phyloP scores from a whole-genome alignment of 2,329 filamentous ascomycete species.

The Penicillium janthinellum region DNA sequence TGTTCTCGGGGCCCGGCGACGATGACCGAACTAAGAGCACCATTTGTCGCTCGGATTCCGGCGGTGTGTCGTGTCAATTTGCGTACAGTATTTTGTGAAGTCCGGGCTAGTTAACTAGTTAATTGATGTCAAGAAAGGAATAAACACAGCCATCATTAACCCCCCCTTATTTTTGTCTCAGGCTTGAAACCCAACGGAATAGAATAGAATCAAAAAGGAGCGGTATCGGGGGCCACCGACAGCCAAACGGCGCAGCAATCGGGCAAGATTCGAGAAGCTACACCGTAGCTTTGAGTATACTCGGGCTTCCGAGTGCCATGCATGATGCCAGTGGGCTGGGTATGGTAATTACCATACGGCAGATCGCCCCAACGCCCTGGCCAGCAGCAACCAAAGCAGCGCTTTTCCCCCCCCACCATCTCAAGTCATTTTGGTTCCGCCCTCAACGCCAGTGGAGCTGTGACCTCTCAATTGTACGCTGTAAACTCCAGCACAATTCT shows the following conservation, averaged over 20 bases:
- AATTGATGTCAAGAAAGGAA: not conserved
- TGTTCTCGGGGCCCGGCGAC: not conserved
- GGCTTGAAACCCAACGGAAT: constrained; percentile 12
- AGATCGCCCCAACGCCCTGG: constrained; percentile 17
- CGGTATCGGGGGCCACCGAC: not conserved
- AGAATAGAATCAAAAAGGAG: not conserved
- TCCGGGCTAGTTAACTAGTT: not conserved
- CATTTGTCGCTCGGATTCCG: constrained; percentile 11
- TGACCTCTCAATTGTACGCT: constrained; percentile 29
- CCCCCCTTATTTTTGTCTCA: not conserved
- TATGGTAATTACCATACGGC: constrained; percentile 4
- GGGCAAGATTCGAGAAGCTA: constrained; percentile 3
- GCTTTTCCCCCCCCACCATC: constrained; percentile 10
- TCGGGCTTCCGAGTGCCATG: too few species aligned
- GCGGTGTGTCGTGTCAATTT: not conserved
- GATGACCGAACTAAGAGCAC: not conserved
- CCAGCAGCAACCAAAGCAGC: not conserved
- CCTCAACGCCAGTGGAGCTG: constrained; percentile 24
- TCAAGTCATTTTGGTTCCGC: not conserved
- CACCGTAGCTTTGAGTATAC: constrained; percentile 10
- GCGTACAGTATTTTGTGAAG: not conserved
- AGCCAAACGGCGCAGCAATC: not conserved
- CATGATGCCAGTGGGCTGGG: not conserved
- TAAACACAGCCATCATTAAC: not conserved
- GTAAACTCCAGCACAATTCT: constrained; percentile 32